phyloP scores from a whole-genome alignment of 139 green algal genomes.

The Asterochloris erici region DNA sequence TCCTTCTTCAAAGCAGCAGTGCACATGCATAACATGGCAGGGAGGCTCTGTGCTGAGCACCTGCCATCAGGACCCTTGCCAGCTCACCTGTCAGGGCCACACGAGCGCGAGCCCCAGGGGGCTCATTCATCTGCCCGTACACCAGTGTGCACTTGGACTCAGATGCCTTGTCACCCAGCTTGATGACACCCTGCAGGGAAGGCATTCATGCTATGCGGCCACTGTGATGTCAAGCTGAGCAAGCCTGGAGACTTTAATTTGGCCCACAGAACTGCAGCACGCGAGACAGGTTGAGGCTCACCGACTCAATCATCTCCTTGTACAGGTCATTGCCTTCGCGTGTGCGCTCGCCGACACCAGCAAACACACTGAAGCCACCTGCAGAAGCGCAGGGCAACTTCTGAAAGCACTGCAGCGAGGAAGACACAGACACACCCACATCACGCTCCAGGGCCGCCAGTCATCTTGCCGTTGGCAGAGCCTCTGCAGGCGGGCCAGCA shows the following conservation, averaged over 20 bases:
- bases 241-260: not conserved
- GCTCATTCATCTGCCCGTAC: slow-evolving; percentile 99
- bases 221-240: not conserved
- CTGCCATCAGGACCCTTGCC: not conserved
- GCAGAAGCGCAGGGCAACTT: not conserved
- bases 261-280: not conserved
- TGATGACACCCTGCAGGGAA: slow-evolving; percentile 89
- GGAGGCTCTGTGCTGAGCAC: not conserved
- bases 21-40: not conserved
- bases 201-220: not conserved
- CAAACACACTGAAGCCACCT: slow-evolving; percentile 99
- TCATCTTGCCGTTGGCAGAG: not conserved
- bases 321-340: slow-evolving; percentile 99
- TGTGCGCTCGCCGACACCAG: slow-evolving; percentile 97
- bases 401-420: not conserved
- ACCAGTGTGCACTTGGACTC: slow-evolving; percentile 99
- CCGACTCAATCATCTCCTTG: slow-evolving; percentile 98
- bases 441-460: not conserved
- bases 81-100: slow-evolving; percentile 84
- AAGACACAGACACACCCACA: not conserved
- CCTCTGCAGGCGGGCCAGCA: not conserved
- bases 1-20: not conserved
- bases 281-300: not conserved
- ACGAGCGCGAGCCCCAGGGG: slow-evolving; percentile 94
- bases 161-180: slow-evolving; percentile 80